phyloP scores from a whole-genome alignment of 495 filamentous ascomycete genomes.

The Wilcoxina mikolae region DNA sequence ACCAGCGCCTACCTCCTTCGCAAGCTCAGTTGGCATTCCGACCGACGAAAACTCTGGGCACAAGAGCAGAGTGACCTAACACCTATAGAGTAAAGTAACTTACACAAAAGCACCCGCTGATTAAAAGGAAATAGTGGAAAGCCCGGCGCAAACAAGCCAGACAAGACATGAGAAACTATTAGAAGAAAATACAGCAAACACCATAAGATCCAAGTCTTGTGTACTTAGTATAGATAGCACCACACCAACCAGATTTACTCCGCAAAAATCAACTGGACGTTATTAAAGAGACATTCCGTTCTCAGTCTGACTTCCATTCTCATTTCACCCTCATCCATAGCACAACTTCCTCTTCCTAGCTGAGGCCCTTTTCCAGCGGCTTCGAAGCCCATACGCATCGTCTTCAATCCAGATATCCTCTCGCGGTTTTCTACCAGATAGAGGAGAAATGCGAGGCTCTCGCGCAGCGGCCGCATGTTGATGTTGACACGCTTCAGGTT shows the following conservation, averaged over 20 bases:
- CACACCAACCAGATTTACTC: background rate
- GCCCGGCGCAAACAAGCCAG: too few species aligned
- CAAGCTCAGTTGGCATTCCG: too few species aligned
- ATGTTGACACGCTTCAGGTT: background rate
- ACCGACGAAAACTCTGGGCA: too few species aligned
- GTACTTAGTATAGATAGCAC: background rate
- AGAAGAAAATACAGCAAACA: too few species aligned
- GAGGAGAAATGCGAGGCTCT: constrained; percentile 1
- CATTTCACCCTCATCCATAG: constrained; percentile 2
- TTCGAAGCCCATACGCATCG: constrained; percentile 1
- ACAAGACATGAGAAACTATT: too few species aligned
- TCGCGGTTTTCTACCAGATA: background rate
- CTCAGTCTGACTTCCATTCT: constrained; percentile 1
- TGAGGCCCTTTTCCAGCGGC: background rate
- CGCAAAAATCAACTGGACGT: background rate
- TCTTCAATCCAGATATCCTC: background rate
- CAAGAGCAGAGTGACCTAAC: too few species aligned
- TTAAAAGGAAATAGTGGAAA: too few species aligned
- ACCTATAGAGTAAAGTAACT: too few species aligned
- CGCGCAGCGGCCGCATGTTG: constrained; percentile 3
- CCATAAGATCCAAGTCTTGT: too few species aligned
- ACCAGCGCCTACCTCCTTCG: too few species aligned
- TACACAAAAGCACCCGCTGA: too few species aligned
- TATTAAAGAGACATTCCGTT: constrained; percentile 7
- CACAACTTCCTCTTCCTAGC: background rate